These are phyloP conservation scores for Komagataella pseudopastoris DNA, from an alignment of 805 yeast genomes.

Conservation along the genomic window DNA sequence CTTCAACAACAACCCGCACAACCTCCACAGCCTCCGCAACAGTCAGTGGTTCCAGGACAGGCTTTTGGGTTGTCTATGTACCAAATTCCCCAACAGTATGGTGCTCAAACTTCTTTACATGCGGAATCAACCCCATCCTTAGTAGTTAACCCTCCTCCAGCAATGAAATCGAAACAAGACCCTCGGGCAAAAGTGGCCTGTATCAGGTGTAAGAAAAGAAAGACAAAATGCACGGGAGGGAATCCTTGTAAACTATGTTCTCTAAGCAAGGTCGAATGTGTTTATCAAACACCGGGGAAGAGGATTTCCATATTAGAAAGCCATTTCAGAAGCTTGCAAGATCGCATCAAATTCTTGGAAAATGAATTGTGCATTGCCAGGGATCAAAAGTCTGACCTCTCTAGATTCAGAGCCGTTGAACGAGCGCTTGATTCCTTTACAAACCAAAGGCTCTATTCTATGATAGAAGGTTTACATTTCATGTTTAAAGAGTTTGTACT, in stretches of 20 bases:
- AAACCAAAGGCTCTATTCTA: neutral
- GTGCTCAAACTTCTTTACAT: neutral
- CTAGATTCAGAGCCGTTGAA: neutral
- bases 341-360: slow-evolving; percentile 23
- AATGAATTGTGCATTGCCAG: neutral
- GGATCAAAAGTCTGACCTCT: neutral
- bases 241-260: slow-evolving; percentile 49
- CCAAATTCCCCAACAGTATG: neutral
- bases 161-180: neutral
- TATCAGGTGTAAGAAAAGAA: slow-evolving; percentile 47
- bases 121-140: neutral
- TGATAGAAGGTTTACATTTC: neutral
- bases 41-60: neutral
- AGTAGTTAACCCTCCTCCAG: neutral
- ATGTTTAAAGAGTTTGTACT: neutral
- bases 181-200: slow-evolving; percentile 21
- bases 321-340: slow-evolving; percentile 45
- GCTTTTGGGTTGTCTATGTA: neutral
- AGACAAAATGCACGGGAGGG: slow-evolving; percentile 57
- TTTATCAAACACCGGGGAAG: slow-evolving; percentile 49
- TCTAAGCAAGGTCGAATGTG: slow-evolving; percentile 39
- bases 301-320: slow-evolving; percentile 53
- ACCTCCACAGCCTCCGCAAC: too few species aligned
- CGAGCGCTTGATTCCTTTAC: neutral
- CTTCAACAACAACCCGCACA: neutral